A percentile compares a stretch with the other conserved stretches of the same genome.
These are phyloP conservation scores for Arthrobotrys musiformis DNA, from an alignment of 2,329 filamentous ascomycete genomes.

Conservation along the genomic window DNA sequence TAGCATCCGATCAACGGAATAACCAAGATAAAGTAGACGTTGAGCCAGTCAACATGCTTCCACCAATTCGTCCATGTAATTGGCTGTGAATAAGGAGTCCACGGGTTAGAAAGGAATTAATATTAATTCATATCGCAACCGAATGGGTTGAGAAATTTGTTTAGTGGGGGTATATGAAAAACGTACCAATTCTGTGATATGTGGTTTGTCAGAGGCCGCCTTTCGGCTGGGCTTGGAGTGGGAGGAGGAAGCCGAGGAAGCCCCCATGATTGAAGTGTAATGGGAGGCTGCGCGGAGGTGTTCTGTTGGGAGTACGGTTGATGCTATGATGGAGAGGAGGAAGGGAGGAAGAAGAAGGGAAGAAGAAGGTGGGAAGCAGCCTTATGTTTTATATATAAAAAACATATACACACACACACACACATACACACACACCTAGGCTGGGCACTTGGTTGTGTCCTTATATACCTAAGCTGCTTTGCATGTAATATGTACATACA, in stretches of 20 bases:
- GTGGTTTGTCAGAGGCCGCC: constrained; percentile 72
- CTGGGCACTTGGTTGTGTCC: too few relatives aligned
- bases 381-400: constrained; percentile 15
- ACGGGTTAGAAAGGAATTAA: background rate
- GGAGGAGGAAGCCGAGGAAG: constrained; percentile 67
- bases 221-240: constrained; percentile 67
- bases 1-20: constrained; percentile 79
- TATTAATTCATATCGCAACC: too few relatives aligned
- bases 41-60: constrained; percentile 94
- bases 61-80: constrained; percentile 87
- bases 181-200: constrained; percentile 75
- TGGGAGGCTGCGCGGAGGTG: constrained; percentile 62
- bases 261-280: constrained; percentile 65
- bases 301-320: constrained; percentile 1
- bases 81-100: constrained; percentile 65
- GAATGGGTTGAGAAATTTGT: background rate
- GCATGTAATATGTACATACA: too few relatives aligned
- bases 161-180: background rate
- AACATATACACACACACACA: too few relatives aligned
- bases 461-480: too few relatives aligned
- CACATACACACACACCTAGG: too few relatives aligned
- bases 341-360: constrained; percentile 38
- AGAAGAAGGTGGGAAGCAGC: constrained; percentile 29
- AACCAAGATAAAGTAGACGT: constrained; percentile 81
- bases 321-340: constrained; percentile 26